Base-by-base conservation (phyloP, 2,329 filamentous ascomycete genomes). In the Bipolaris oryzae region DNA sequence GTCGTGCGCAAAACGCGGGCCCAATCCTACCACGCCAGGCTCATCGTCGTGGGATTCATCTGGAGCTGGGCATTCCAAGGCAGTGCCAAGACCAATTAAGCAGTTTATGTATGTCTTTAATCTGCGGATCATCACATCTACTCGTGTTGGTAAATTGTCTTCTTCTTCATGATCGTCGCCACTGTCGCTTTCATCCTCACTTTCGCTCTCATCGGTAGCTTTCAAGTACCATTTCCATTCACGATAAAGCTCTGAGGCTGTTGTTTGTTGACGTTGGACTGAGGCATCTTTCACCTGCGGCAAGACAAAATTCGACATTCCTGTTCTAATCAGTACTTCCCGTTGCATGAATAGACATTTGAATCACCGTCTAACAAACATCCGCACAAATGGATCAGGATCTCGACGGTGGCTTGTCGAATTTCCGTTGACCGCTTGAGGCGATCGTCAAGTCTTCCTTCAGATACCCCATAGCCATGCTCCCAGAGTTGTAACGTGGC, bases 401-500 rank as follows among this genome's bases (percentile, higher is more conserved):
- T 48, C 11, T 56, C 53, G 7, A 70, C 33, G 2, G 57, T 61
- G 2, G 60, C 66, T 10, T 52, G 33, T 2, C 53, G 53, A 5
- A 70, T 43, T 10, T 37, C 35, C 18, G 54, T 64, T 2, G 64
- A 68, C 10, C 49, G 38, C n/a, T 66, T 55, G n/a, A 70, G 55
- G 0, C 54, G 15, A 3, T 23, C 6, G 43, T 70, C 67, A 9
- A 70, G 49, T 13, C 44, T 53, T 5, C 67, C 62, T 4, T 53
- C 34, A 7, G 23, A 37, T 1, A 52, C 61, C 3, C 47, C 46
- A 42, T 68, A 55, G 10, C 64, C 65, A 10, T 63, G 57, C 3
- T 45, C 53, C 65, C 67, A 70, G 9, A 70, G 55, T 18, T 50
- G 52, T 9, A 70, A 28, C 4, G 41, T 61, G 33, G 38, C 23